phyloP scores from a whole-genome alignment of 1,284 basidiomycete species.

The Heterobasidion parviporum region DNA sequence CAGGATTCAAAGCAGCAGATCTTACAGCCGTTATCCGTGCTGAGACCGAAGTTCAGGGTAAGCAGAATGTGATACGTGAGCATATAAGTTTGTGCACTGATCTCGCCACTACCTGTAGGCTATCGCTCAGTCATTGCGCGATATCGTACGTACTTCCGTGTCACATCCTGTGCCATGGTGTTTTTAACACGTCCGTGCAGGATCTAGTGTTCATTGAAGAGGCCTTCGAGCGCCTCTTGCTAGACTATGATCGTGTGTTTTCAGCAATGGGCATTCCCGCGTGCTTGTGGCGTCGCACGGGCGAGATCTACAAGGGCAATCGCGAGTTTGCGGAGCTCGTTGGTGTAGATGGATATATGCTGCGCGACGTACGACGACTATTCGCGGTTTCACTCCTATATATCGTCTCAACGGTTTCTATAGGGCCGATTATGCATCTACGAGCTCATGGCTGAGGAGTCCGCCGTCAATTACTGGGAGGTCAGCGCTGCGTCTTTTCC shows the following conservation, averaged over 20 bases:
- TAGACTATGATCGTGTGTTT: conserved; percentile 95
- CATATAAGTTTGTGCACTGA: conserved; percentile 3
- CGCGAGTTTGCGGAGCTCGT: conserved; percentile 89
- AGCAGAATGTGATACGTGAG: conserved; percentile 9
- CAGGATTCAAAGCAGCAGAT: conserved; percentile 88
- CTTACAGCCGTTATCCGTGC: conserved; percentile 79
- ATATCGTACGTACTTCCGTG: conserved; percentile 50
- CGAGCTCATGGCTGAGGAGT: conserved; percentile 95
- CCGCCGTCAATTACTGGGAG: conserved; percentile 97
- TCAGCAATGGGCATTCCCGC: conserved; percentile 95
- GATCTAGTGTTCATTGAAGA: conserved; percentile 98
- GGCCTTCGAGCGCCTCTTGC: conserved; percentile 89
- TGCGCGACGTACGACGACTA: conserved; percentile 56
- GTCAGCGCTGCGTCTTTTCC: conserved; percentile 29
- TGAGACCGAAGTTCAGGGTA: conserved; percentile 90
- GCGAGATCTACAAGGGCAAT: conserved; percentile 98
- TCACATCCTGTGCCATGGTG: conserved; percentile 1
- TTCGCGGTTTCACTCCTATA: conserved; percentile 12
- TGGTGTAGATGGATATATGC: conserved; percentile 74
- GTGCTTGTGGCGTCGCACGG: conserved; percentile 93
- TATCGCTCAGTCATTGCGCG: conserved; percentile 83
- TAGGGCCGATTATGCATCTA: conserved; percentile 92
- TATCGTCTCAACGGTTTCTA: background rate
- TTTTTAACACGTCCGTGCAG: conserved; percentile 24
- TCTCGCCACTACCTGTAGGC: conserved; percentile 36